Conservation (phyloP, 192 early-diverging fungal genomes). For the Chytriomyces hyalinus region DNA sequence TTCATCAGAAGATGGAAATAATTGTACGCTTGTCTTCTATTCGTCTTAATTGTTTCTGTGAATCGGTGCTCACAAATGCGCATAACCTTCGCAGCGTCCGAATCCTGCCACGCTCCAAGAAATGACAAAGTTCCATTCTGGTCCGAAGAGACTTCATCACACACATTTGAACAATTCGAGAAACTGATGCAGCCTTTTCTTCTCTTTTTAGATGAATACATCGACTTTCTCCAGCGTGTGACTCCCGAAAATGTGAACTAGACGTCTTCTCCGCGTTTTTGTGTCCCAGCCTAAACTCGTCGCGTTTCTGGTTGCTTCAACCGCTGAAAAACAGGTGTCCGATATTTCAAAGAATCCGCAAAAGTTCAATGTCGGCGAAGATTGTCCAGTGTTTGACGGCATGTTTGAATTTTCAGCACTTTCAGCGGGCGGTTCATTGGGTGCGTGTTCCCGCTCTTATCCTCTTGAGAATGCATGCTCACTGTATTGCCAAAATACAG, state of each 20-base stretch:
- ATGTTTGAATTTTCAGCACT: constrained; percentile 94
- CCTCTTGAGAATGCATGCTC: not conserved
- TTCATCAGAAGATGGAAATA: constrained; percentile 87
- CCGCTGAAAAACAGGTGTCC: constrained; percentile 33
- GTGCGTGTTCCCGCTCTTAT: not conserved
- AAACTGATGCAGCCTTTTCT: not conserved
- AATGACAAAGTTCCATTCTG: constrained; percentile 90
- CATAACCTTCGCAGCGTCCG: constrained; percentile 64
- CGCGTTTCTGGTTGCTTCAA: not conserved
- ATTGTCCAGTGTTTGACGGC: constrained; percentile 97
- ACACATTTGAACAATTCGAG: not conserved
- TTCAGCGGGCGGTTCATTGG: constrained; percentile 72
- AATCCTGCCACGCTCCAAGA: constrained; percentile 85
- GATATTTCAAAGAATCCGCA: constrained; percentile 61
- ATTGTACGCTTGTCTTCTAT: constrained; percentile 31
- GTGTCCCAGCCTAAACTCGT: constrained; percentile 6
- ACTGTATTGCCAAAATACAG: constrained; percentile 41
- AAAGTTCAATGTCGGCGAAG: constrained; percentile 90
- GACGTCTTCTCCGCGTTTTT: constrained; percentile 42
- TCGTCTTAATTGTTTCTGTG: not conserved
- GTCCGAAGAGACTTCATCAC: constrained; percentile 5
- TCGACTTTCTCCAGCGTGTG: constrained; percentile 88
- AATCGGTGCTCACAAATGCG: not conserved
- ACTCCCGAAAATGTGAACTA: constrained; percentile 56
- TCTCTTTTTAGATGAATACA: constrained; percentile 75